A percentile compares a stretch with the other conserved stretches of the same genome.
phyloP scores from a whole-genome alignment of 164 flowering plant genomes.

The Macadamia integrifolia region DNA sequence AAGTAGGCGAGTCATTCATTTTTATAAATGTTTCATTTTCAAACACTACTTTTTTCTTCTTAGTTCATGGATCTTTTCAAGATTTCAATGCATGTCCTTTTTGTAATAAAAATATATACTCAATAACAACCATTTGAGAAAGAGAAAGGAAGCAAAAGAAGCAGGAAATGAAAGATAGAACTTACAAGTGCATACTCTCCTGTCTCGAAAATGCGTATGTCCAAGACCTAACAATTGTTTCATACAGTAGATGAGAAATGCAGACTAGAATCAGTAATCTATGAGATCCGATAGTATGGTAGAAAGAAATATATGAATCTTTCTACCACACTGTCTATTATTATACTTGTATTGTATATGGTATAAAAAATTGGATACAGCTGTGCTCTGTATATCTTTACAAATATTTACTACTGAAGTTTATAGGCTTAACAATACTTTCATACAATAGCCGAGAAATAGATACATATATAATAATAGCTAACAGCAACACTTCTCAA shows the following conservation, averaged over 20 bases:
- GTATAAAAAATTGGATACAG: too few relatives aligned
- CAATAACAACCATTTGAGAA: not conserved
- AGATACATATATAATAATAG: not conserved
- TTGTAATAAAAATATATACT: not conserved
- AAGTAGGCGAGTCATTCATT: too few relatives aligned
- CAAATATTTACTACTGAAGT: too few relatives aligned
- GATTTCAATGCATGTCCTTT: too few relatives aligned
- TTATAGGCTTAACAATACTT: constrained; percentile 36
- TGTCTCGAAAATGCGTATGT: constrained; percentile 73
- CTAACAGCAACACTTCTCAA: not conserved
- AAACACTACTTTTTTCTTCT: not conserved
- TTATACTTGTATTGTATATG: too few relatives aligned
- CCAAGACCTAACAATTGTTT: constrained; percentile 59
- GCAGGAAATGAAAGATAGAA: constrained; percentile 5
- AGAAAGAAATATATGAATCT: too few relatives aligned
- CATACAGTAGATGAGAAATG: constrained; percentile 1
- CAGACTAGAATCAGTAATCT: too few relatives aligned
- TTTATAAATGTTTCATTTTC: not conserved
- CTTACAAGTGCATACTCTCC: constrained; percentile 93
- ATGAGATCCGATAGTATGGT: too few relatives aligned
- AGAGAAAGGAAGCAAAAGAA: constrained; percentile 1
- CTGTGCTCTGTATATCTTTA: too few relatives aligned
- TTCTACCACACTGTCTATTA: too few relatives aligned
- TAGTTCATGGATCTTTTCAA: too few relatives aligned
- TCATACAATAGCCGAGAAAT: constrained; percentile 3